These are phyloP conservation scores for Podospora pseudopauciseta DNA, from an alignment of 495 filamentous ascomycete species.

Conservation along the genomic window DNA sequence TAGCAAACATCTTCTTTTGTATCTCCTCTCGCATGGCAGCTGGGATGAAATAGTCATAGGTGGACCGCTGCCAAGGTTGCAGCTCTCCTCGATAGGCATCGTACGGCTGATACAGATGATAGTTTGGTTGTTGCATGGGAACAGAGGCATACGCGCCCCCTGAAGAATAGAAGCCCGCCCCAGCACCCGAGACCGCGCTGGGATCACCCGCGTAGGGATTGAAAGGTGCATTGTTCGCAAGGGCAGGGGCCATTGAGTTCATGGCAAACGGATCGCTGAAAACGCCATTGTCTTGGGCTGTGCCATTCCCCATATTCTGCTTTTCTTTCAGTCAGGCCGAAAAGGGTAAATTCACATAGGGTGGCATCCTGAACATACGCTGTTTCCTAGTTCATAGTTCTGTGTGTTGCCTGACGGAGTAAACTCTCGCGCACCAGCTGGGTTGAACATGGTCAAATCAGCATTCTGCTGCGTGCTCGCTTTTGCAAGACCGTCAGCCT, in stretches of 20 bases:
- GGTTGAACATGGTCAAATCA: constrained; percentile 41
- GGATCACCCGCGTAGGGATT: constrained; percentile 68
- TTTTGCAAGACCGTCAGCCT: constrained; percentile 25
- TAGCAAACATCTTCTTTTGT: constrained; percentile 82
- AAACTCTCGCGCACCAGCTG: constrained; percentile 69
- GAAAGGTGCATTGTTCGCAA: constrained; percentile 48
- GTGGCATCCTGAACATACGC: constrained; percentile 47
- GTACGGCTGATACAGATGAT: constrained; percentile 87
- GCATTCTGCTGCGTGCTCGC: constrained; percentile 34
- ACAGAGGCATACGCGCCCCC: constrained; percentile 43
- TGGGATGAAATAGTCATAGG: constrained; percentile 86
- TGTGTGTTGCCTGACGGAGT: constrained; percentile 52
- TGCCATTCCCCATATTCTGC: constrained; percentile 12
- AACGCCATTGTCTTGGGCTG: constrained; percentile 22
- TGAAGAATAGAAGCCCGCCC: constrained; percentile 48
- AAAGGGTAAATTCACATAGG: background rate
- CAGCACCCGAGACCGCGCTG: constrained; percentile 42
- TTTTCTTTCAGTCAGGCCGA: background rate
- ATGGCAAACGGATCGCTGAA: constrained; percentile 61
- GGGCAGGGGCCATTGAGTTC: constrained; percentile 48
- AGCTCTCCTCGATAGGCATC: constrained; percentile 77
- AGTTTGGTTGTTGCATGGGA: constrained; percentile 73
- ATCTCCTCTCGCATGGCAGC: constrained; percentile 81
- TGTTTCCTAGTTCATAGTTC: constrained; percentile 60
- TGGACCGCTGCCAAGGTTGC: constrained; percentile 74